Evolutionary conservation across 108 stramenopile species (phyloP), one percentile per base, ranked within the genome.

Genomic region (Mediolabrus comicus): DNA sequence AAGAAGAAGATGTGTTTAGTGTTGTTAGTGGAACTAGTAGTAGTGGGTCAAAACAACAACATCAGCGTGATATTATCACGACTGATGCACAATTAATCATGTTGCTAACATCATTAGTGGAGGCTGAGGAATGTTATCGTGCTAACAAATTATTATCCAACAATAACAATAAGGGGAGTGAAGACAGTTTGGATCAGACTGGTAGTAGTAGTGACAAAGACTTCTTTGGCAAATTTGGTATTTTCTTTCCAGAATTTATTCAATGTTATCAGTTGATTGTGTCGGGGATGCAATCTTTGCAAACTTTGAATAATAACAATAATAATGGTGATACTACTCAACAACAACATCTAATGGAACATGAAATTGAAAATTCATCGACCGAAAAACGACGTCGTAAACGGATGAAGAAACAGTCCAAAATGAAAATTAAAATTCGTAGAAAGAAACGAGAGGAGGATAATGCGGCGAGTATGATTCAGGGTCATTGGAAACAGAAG

Each of bases 191-290:
- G 17, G 13, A 14, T 3, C 13, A 26, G 29, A n/a, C n/a, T n/a
- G n/a, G n/a, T n/a, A n/a, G n/a, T n/a, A n/a, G n/a, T n/a, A n/a
- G n/a, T n/a, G n/a, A n/a, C n/a, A n/a, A n/a, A n/a, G n/a, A n/a
- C n/a, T n/a, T n/a, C n/a, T n/a, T n/a, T n/a, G n/a, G n/a, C n/a
- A 43, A 17, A 17, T 17, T n/a, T 43, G 74, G 69, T 31, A 41
- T 78, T 27, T 56, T 4, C 11, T 65, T 43, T 67, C 79, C 81
- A 6, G 91, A 89, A 38, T 66, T 92, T 61, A 30, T 85, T 0
- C 86, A 86, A 46, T 82, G 77, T 36, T 92, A 89, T 76, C 80
- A 83, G 61, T 65, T 67, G 0, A 79, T 87, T 41, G 69, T 92
- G 33, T 35, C 61, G 12, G 88, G 87, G 53, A 85, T 92, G 88